Conservation (phyloP, 768 basidiomycete genomes). For the Psilocybe cyanescens region DNA sequence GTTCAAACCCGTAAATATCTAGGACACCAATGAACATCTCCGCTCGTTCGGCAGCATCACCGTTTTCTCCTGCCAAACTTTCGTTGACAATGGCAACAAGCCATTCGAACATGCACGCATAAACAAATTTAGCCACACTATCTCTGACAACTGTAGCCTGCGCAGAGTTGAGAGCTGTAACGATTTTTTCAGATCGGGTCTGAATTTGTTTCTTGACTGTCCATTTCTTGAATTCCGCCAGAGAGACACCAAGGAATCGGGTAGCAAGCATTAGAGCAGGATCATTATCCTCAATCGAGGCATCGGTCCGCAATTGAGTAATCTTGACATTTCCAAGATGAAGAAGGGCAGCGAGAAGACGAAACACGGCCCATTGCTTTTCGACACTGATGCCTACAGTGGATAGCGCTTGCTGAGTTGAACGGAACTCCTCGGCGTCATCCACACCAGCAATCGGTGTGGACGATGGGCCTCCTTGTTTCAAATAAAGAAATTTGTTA, state of each 20-base stretch:
- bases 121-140: constrained; percentile 97
- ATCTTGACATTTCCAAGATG: constrained; percentile 99
- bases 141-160: constrained; percentile 96
- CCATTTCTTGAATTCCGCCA: constrained; percentile 98
- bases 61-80: constrained; percentile 93
- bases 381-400: constrained; percentile 98
- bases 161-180: constrained; percentile 80
- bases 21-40: constrained; percentile 99
- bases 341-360: constrained; percentile 87
- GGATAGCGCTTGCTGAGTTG: constrained; percentile 92
- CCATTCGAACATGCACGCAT: constrained; percentile 99
- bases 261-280: constrained; percentile 71
- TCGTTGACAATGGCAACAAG: constrained; percentile 97
- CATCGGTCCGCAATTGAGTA: constrained; percentile 78
- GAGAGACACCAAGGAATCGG: constrained; percentile 86
- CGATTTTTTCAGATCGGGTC: constrained; percentile 94
- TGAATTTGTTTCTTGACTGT: constrained; percentile 97
- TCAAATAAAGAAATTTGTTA: constrained; percentile 88
- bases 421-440: constrained; percentile 93
- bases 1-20: constrained; percentile 97
- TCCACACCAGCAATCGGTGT: constrained; percentile 92
- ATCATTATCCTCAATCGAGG: constrained; percentile 84
- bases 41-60: constrained; percentile 85
- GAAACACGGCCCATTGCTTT: constrained; percentile 98
- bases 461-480: constrained; percentile 89